Evolutionary conservation across 257 asterid species (phyloP).

Genomic region (Solanum stenotomum): DNA sequence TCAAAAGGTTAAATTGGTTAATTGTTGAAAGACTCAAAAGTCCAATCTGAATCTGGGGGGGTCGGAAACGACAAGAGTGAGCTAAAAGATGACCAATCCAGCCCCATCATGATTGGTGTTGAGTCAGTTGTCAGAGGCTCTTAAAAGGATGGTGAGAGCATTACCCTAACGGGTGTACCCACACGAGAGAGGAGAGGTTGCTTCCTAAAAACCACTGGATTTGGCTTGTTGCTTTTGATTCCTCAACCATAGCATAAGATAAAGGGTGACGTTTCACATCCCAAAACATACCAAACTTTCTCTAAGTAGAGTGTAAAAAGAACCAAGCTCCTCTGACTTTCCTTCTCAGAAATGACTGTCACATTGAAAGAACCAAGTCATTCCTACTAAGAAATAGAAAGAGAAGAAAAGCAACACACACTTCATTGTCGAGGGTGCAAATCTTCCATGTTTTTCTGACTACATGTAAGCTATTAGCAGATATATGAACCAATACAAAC

Average conservation of each 20-base stretch:
- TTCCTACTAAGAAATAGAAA: neutral
- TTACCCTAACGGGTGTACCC: neutral
- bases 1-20: neutral
- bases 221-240: neutral
- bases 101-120: neutral
- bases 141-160: neutral
- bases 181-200: neutral
- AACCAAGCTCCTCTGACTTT: neutral
- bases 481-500: neutral
- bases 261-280: neutral
- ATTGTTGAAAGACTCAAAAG: neutral
- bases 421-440: neutral
- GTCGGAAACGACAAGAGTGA: neutral
- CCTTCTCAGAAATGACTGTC: neutral
- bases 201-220: neutral
- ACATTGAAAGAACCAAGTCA: neutral
- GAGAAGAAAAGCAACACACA: neutral
- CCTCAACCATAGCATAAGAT: neutral
- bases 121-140: neutral
- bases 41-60: neutral
- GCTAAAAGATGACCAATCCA: neutral
- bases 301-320: neutral
- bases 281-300: neutral
- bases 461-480: neutral
- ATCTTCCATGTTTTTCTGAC: neutral